Conservation (phyloP, 805 yeast species). For the Peterozyma toletana region DNA sequence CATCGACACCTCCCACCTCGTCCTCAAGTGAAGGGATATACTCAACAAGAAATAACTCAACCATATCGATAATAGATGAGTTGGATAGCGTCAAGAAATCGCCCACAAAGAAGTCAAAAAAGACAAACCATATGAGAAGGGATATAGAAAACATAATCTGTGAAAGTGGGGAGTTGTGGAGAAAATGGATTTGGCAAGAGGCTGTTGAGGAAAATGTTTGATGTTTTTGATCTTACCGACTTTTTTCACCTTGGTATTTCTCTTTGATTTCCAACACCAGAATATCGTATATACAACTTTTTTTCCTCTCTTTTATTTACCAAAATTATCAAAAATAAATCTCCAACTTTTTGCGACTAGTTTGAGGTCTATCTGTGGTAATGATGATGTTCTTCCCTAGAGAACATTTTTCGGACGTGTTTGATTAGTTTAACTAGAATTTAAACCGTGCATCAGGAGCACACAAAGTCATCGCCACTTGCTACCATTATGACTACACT, state of each 20-base stretch:
- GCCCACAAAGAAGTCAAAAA: not conserved
- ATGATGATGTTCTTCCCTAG: too few species aligned
- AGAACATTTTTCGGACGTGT: too few species aligned
- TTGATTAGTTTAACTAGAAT: too few species aligned
- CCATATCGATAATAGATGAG: conserved; percentile 3
- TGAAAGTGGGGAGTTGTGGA: conserved; percentile 85
- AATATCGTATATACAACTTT: not conserved
- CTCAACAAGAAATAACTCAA: not conserved
- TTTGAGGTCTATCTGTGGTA: not conserved
- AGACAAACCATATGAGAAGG: conserved; percentile 10
- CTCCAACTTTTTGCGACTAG: not conserved
- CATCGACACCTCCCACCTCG: not conserved
- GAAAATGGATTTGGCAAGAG: conserved; percentile 70
- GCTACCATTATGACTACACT: too few species aligned
- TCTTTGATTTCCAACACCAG: not conserved
- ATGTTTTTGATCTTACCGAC: conserved; percentile 11
- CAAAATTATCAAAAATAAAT: conserved; percentile 3
- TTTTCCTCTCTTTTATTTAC: conserved; percentile 13
- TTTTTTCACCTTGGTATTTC: conserved; percentile 4
- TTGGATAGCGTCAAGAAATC: not conserved
- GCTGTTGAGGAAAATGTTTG: conserved; percentile 34
- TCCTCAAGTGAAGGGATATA: not conserved
- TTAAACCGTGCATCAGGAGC: too few species aligned
- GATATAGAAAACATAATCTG: conserved; percentile 68
- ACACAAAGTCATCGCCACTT: too few species aligned